Conservation (phyloP, 805 yeast species). For the Wickerhamiella bombiphila region DNA sequence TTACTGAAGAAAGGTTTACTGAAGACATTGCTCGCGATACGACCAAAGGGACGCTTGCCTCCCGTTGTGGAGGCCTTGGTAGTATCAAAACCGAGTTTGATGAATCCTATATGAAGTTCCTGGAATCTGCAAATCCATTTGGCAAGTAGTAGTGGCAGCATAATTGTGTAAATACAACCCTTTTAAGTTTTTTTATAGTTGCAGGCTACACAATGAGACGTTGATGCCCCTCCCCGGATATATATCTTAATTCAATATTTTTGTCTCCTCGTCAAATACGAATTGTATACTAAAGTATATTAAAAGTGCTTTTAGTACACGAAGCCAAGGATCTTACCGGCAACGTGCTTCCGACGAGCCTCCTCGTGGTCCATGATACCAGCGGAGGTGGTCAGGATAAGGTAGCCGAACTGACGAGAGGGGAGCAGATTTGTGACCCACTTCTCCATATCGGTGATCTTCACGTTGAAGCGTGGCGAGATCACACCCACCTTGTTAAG, state of each 20-base stretch:
- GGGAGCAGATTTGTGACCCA: slow-evolving; percentile 98
- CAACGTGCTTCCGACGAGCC: slow-evolving; percentile 99
- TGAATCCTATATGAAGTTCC: background rate
- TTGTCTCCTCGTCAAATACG: no score
- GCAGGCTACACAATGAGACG: no score
- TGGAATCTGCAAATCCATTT: no score
- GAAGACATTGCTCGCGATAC: slow-evolving; percentile 3
- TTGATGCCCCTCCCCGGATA: no score
- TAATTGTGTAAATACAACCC: no score
- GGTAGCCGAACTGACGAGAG: slow-evolving; percentile 98
- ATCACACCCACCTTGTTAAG: slow-evolving; percentile 98
- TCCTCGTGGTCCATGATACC: slow-evolving; percentile 99
- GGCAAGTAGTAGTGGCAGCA: no score
- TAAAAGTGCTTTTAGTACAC: slow-evolving; percentile 51
- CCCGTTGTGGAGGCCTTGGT: slow-evolving; percentile 1
- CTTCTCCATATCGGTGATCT: slow-evolving; percentile 88
- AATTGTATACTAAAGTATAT: background rate
- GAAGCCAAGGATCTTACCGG: slow-evolving; percentile 97
- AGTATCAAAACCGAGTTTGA: background rate
- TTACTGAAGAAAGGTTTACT: slow-evolving; percentile 1
- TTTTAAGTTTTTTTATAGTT: no score
- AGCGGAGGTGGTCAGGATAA: slow-evolving; percentile 95
- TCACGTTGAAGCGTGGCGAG: slow-evolving; percentile 96
- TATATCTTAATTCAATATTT: no score
- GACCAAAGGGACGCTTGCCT: slow-evolving; percentile 1